Evolutionary conservation across 108 stramenopile genomes (phyloP).

Genomic region (Conticribra guillardii): DNA sequence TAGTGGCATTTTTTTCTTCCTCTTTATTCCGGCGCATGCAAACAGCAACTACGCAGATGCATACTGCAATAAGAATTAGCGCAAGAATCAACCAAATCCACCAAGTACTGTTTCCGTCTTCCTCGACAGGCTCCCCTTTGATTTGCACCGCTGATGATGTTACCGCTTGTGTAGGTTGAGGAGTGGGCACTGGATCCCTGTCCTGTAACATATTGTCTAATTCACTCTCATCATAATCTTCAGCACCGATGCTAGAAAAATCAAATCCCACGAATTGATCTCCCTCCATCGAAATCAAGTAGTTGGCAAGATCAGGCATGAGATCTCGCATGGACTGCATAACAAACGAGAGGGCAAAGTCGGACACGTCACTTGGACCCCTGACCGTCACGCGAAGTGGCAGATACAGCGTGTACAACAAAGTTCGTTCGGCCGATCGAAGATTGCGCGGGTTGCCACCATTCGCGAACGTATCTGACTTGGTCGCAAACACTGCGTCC

Average conservation of each 20-base stretch:
- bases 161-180: not conserved
- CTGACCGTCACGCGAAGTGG: constrained; percentile 3
- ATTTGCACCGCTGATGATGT: not conserved
- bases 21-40: not conserved
- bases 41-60: not conserved
- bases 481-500: not conserved
- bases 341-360: constrained; percentile 8
- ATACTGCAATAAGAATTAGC: not conserved
- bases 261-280: not conserved
- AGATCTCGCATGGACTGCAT: constrained; percentile 1
- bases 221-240: not conserved
- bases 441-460: not conserved
- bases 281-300: not conserved
- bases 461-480: not conserved
- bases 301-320: not conserved
- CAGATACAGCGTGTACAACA: not conserved
- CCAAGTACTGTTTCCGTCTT: not conserved
- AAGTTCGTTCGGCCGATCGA: not conserved
- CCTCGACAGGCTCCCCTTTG: not conserved
- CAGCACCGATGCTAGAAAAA: not conserved
- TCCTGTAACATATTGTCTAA: not conserved
- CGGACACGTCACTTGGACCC: not conserved
- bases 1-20: not conserved
- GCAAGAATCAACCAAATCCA: not conserved
- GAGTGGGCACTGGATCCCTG: not conserved